Conservation (phyloP, 1,284 basidiomycete species). For the Papiliotrema terrestris region DNA sequence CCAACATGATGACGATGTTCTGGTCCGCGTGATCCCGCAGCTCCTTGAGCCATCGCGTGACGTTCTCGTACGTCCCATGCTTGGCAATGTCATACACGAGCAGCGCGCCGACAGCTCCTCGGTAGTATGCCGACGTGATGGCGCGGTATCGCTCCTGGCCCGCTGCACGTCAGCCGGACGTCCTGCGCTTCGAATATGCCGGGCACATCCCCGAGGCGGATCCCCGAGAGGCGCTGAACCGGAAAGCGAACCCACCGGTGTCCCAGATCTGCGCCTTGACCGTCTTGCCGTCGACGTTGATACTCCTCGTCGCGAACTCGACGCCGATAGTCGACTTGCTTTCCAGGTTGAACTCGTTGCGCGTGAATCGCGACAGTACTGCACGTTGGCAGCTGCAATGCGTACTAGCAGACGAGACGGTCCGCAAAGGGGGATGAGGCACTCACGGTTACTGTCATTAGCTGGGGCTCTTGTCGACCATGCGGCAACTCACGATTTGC, state of each 20-base stretch:
- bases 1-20: constrained; percentile 92
- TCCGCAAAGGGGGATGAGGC: neutral
- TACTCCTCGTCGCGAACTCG: constrained; percentile 95
- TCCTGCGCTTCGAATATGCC: too few species aligned
- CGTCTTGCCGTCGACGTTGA: constrained; percentile 92
- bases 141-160: constrained; percentile 98
- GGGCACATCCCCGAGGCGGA: too few species aligned
- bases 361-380: constrained; percentile 84
- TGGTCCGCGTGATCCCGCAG: constrained; percentile 89
- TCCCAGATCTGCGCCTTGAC: constrained; percentile 99
- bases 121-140: constrained; percentile 98
- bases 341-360: constrained; percentile 98
- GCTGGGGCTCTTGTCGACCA: constrained; percentile 1
- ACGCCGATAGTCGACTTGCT: constrained; percentile 99
- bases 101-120: constrained; percentile 90
- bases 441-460: constrained; percentile 48
- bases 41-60: constrained; percentile 98
- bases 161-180: constrained; percentile 56
- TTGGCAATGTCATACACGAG: constrained; percentile 93
- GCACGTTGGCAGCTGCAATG: neutral
- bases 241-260: constrained; percentile 76
- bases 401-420: too few species aligned
- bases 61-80: constrained; percentile 92
- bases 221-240: too few species aligned
- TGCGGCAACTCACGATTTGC: constrained; percentile 66